Evolutionary conservation across 1,139 yeast species (phyloP).

Genomic region (Lipomyces yarrowii): DNA sequence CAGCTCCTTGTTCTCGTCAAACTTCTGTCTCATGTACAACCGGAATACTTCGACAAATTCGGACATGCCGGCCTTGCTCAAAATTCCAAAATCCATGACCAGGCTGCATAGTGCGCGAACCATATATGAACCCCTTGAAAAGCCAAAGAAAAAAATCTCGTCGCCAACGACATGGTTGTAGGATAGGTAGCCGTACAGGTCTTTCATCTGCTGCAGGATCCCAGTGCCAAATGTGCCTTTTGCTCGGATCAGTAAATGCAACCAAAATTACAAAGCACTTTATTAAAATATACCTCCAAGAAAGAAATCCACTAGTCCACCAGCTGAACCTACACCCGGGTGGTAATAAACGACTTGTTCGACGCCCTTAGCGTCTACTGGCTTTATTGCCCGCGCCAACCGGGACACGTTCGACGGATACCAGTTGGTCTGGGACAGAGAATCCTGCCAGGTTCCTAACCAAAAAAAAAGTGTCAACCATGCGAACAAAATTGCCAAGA

Average conservation of each 20-base stretch:
- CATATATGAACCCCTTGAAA: constrained; percentile 26
- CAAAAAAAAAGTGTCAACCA: not conserved
- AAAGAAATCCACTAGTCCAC: not conserved
- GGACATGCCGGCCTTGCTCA: constrained; percentile 21
- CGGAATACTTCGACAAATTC: constrained; percentile 13
- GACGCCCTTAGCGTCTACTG: not conserved
- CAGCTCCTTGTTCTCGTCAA: not conserved
- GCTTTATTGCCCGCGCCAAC: constrained; percentile 18
- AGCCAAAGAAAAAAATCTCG: constrained; percentile 24
- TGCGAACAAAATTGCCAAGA: no score
- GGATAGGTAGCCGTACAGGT: constrained; percentile 20
- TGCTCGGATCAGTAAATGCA: not conserved
- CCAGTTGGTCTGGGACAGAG: constrained; percentile 6
- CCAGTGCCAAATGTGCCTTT: constrained; percentile 21
- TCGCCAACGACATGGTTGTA: constrained; percentile 18
- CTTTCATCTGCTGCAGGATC: constrained; percentile 15
- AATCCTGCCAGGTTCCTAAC: constrained; percentile 26
- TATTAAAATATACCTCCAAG: not conserved
- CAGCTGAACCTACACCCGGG: constrained; percentile 19
- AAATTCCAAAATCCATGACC: constrained; percentile 20
- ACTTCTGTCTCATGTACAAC: constrained; percentile 3
- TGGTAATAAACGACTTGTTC: constrained; percentile 16
- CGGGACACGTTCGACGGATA: constrained; percentile 25
- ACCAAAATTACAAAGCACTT: no score
- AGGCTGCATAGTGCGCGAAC: constrained; percentile 19